Conservation (phyloP, 805 yeast species). For the Saccharomycopsis amapae region DNA sequence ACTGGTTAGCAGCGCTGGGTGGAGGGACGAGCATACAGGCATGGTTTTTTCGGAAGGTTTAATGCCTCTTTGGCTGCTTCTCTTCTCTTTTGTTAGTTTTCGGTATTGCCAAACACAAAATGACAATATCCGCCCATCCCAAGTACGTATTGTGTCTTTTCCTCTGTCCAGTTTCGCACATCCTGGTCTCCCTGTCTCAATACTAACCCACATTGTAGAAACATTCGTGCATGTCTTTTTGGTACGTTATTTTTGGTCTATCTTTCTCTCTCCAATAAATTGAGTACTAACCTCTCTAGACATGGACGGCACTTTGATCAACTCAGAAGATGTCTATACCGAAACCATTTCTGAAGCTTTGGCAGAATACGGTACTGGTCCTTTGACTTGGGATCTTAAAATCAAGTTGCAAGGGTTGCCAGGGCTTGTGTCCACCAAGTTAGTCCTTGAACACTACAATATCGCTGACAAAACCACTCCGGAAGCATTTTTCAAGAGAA, state of each 20-base stretch:
- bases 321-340: slow-evolving; percentile 90
- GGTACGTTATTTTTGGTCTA: slow-evolving; percentile 36
- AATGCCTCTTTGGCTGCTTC: too few species aligned
- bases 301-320: slow-evolving; percentile 92
- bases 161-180: too few species aligned
- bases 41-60: too few species aligned
- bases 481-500: slow-evolving; percentile 50
- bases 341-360: slow-evolving; percentile 63
- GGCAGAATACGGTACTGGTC: slow-evolving; percentile 64
- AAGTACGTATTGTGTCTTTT: not conserved
- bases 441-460: slow-evolving; percentile 60
- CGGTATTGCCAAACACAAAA: too few species aligned
- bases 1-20: too few species aligned
- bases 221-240: slow-evolving; percentile 61
- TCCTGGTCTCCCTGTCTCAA: too few species aligned
- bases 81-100: too few species aligned
- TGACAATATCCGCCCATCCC: not conserved
- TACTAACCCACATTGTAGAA: too few species aligned
- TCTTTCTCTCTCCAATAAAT: slow-evolving; percentile 21
- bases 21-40: too few species aligned
- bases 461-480: slow-evolving; percentile 51
- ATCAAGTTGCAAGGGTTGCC: slow-evolving; percentile 86
- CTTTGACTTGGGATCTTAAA: slow-evolving; percentile 86
- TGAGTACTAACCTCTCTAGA: slow-evolving; percentile 33
- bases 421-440: slow-evolving; percentile 63